A percentile compares a stretch with the other conserved stretches of the same genome.
phyloP scores from a whole-genome alignment of 129 eudicot species.

The Smallanthus sonchifolius region DNA sequence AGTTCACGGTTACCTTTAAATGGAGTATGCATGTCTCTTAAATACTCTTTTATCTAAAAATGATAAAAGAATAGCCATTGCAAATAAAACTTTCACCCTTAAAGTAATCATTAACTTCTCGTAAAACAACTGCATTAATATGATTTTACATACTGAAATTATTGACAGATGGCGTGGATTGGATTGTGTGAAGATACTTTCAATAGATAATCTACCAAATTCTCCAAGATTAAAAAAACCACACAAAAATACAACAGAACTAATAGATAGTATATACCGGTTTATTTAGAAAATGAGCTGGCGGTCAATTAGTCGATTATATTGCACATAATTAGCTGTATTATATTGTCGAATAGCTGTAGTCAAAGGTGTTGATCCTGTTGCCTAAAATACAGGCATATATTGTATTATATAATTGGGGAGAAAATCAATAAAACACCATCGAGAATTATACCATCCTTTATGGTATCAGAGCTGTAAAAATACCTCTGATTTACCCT shows the following conservation, averaged over 20 bases:
- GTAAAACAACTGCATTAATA: neutral
- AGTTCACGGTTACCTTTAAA: neutral
- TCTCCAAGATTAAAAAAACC: neutral
- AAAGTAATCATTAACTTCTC: constrained; percentile 2
- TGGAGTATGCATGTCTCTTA: neutral
- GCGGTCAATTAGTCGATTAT: too few species aligned
- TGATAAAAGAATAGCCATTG: neutral
- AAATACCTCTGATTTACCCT: too few species aligned
- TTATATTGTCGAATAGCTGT: too few species aligned
- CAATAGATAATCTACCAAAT: neutral
- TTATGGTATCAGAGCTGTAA: too few species aligned
- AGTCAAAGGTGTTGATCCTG: too few species aligned
- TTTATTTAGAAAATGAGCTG: too few species aligned
- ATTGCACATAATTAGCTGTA: too few species aligned
- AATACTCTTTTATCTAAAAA: neutral
- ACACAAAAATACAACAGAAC: neutral
- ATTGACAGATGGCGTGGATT: neutral
- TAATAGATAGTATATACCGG: too few species aligned
- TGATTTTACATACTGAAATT: neutral
- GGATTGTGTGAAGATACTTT: neutral
- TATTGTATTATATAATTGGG: too few species aligned
- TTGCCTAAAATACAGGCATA: too few species aligned
- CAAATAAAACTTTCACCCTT: neutral
- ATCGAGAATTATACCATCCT: too few species aligned
- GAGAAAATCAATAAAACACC: too few species aligned